phyloP scores from a whole-genome alignment of 2,329 filamentous ascomycete genomes.

The Cytospora schulzeri region DNA sequence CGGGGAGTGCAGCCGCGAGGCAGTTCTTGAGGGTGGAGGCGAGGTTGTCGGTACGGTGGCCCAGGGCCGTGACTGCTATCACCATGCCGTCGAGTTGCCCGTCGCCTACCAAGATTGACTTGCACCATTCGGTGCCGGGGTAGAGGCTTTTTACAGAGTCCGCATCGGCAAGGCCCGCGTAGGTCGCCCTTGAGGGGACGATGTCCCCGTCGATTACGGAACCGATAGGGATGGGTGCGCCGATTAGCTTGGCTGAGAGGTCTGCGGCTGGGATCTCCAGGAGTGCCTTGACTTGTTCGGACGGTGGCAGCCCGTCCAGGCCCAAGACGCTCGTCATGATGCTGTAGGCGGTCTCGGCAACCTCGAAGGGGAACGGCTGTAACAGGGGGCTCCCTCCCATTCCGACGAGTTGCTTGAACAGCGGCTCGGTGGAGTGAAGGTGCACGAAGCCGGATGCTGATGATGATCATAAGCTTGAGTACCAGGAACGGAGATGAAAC shows the following conservation, averaged over 20 bases:
- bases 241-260: constrained; percentile 19
- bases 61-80: constrained; percentile 12
- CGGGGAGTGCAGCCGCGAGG: constrained; percentile 19
- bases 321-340: constrained; percentile 53
- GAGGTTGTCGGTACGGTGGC: constrained; percentile 18
- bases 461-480: not conserved
- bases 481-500: not conserved
- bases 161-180: constrained; percentile 17
- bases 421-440: constrained; percentile 22
- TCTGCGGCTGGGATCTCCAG: constrained; percentile 22
- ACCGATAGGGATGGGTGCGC: constrained; percentile 17
- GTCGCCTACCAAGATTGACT: constrained; percentile 23
- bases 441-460: constrained; percentile 23
- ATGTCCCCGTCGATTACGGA: constrained; percentile 26
- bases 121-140: constrained; percentile 18
- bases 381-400: constrained; percentile 22
- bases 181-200: constrained; percentile 18
- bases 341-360: constrained; percentile 19
- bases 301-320: constrained; percentile 53
- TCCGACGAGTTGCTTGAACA: constrained; percentile 21
- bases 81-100: constrained; percentile 25
- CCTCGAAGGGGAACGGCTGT: constrained; percentile 12
- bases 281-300: constrained; percentile 40
- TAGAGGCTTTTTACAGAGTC: constrained; percentile 10
- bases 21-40: constrained; percentile 6